Evolutionary conservation across 1,284 basidiomycete genomes (phyloP).

Genomic region (Rhodotorula sp.): DNA sequence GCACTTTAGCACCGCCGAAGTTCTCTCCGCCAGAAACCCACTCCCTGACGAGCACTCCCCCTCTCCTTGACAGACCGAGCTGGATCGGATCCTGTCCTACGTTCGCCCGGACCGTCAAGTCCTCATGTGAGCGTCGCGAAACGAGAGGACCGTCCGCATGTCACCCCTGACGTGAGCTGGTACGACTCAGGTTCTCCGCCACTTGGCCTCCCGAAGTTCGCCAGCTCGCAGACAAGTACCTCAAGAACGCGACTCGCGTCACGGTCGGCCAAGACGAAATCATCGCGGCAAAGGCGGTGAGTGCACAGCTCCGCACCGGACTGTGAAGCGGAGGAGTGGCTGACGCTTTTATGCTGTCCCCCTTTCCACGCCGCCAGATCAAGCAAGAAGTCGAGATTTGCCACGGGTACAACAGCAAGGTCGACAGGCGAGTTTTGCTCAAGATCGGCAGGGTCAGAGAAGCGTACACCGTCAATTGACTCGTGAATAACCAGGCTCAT

Average conservation of each 20-base stretch:
- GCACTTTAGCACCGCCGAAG: too few species aligned
- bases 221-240: slow-evolving; percentile 55
- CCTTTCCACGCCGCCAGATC: slow-evolving; percentile 1
- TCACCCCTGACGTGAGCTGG: slow-evolving; percentile 46
- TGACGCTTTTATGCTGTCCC: background rate
- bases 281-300: background rate
- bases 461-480: background rate
- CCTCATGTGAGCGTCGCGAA: slow-evolving; percentile 10
- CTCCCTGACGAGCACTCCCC: slow-evolving; percentile 62
- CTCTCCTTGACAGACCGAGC: slow-evolving; percentile 55
- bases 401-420: slow-evolving; percentile 3
- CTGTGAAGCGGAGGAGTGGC: background rate
- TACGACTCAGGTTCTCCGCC: slow-evolving; percentile 79
- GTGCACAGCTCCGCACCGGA: too few species aligned
- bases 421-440: background rate
- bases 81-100: background rate
- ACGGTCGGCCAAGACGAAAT: slow-evolving; percentile 15
- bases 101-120: slow-evolving; percentile 42
- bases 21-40: too few species aligned
- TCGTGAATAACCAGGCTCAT: background rate
- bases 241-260: slow-evolving; percentile 51
- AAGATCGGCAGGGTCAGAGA: too few species aligned
- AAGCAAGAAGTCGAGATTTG: slow-evolving; percentile 11
- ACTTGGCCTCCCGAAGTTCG: slow-evolving; percentile 58
- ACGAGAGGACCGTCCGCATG: too few species aligned